Base-by-base conservation (phyloP, 2,329 filamentous ascomycete species). In the Microsporum ferrugineum region DNA sequence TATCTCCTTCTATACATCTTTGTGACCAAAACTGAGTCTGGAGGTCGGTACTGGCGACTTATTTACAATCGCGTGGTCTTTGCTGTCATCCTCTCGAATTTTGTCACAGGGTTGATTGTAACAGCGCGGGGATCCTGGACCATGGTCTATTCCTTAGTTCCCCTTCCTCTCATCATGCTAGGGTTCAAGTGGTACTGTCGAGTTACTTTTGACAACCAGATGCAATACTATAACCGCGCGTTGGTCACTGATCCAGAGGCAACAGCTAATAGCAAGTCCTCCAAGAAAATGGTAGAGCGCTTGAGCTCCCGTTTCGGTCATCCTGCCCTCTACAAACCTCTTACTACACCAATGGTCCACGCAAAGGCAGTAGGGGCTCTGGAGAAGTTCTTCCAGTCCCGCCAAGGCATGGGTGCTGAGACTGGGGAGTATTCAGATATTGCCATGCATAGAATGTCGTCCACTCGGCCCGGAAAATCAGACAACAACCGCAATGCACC, bases 271-370 rank as follows among this genome's bases (percentile, higher is more conserved):
- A 68, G 67, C 7, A 75, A 73, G 45, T 66, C 61, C 66, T 75
- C 65, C 63, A 78, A 70, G 65, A 77, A 75, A 63, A 68, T 71
- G 4, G 71, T 83, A 81, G 68, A 86, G 75, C 70, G 91, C 87
- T 72, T 87, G 83, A 68, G 82, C 91, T 60, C 87, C 83, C 63
- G 85, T 31, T 99, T 96, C 71, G 91, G 91, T 1, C 90, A 99
- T 71, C 94, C 92, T 0, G 91, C 89, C 3, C 80, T 97, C 14
- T 96, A 94, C 78, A 88, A 88, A 73, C 87, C 88, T 2, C 80
- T 97, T 23, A 91, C 92, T 67, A 95, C 91, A 0, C 92, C 92
- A 2, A 96, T 97, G 91, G 92, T 97, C 2, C 88, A 95, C 68
- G 88, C 89, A 60, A 95, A 88, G 74, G 89, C 90, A 1, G 89